Evolutionary conservation across 768 basidiomycete genomes (phyloP), one percentile per base, ranked within the genome.

Genomic region (Daedaleopsis nitida): DNA sequence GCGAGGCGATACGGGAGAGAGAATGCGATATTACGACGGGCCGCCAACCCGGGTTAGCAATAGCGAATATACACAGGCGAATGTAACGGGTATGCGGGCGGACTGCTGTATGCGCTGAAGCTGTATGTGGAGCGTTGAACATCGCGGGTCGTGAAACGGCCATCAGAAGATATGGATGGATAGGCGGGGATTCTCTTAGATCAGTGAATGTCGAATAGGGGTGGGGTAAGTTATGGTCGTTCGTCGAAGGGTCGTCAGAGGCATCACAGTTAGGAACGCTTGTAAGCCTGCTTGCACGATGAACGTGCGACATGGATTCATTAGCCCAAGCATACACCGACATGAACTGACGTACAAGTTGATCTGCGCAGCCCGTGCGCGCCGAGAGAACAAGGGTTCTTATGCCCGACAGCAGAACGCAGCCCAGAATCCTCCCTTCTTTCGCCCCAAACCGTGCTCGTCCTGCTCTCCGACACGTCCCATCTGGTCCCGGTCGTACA

Each of bases 331-430:
- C 14, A 39, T 23, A 50, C 45, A 56, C 37, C 52, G 11, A 44
- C 39, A 48, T 39, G 16, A 50, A 59, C 27, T 21, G 35, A 66
- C 68, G 47, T 49, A 67, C 65, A 58, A 55, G 57, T 51, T 57
- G 49, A 57, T 55, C 49, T 39, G 60, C 62, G 66, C 65, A 63
- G 55, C 66, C 59, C 37, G 60, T 64, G 65, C 65, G 65, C 65
- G 54, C 52, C 56, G 61, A 57, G 61, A 59, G 64, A 67, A 52
- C 54, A 24, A 44, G 52, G 39, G 38, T 56, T 24, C 44, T 55
- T 71, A 90, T 77, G 80, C 84, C 67, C 85, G 82, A 72, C 90
- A 92, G 74, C 90, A 92, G 59, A 92, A 74, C 45, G 85, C 76
- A 63, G 78, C 77, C 76, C 83, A 87, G 70, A 92, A 79, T 21